Evolutionary conservation across 1,284 basidiomycete genomes (phyloP).

Genomic region (Malassezia obtusa): DNA sequence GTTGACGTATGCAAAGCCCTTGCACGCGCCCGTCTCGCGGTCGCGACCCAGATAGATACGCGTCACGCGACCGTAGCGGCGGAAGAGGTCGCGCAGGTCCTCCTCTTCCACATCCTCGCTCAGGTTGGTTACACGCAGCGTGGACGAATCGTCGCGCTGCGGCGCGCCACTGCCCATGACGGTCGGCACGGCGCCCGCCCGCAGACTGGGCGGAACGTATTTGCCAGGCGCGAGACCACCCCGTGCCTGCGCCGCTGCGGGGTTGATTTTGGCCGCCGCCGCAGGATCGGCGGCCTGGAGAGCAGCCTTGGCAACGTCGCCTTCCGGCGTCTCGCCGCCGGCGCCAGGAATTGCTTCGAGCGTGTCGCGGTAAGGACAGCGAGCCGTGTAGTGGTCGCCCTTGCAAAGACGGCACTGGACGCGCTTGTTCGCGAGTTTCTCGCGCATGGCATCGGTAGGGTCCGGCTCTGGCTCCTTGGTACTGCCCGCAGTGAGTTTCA

Average conservation of each 20-base stretch:
- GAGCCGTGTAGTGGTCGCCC: constrained; percentile 93
- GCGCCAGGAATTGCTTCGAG: constrained; percentile 59
- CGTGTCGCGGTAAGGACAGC: constrained; percentile 96
- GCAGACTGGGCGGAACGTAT: constrained; percentile 87
- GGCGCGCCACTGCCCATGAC: constrained; percentile 57
- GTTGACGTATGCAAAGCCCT: constrained; percentile 91
- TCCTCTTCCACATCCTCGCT: constrained; percentile 89
- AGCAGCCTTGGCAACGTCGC: constrained; percentile 11
- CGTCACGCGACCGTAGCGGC: constrained; percentile 58
- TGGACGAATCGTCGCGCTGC: constrained; percentile 75
- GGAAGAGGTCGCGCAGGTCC: constrained; percentile 84
- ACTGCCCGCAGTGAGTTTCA: constrained; percentile 70
- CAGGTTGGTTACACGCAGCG: constrained; percentile 92
- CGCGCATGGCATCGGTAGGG: constrained; percentile 63
- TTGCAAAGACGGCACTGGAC: constrained; percentile 90
- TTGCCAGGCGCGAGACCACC: constrained; percentile 55
- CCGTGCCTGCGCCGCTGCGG: constrained; percentile 41
- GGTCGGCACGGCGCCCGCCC: constrained; percentile 57
- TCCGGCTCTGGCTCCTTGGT: constrained; percentile 56
- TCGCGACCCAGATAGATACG: constrained; percentile 91
- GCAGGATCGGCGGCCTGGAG: constrained; percentile 47
- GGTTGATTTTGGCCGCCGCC: constrained; percentile 51
- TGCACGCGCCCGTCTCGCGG: constrained; percentile 84
- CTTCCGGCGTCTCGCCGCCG: constrained; percentile 33
- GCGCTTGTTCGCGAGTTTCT: constrained; percentile 63